Conservation (phyloP, 2,329 filamentous ascomycete genomes). For the Scedosporium apiospermum region DNA sequence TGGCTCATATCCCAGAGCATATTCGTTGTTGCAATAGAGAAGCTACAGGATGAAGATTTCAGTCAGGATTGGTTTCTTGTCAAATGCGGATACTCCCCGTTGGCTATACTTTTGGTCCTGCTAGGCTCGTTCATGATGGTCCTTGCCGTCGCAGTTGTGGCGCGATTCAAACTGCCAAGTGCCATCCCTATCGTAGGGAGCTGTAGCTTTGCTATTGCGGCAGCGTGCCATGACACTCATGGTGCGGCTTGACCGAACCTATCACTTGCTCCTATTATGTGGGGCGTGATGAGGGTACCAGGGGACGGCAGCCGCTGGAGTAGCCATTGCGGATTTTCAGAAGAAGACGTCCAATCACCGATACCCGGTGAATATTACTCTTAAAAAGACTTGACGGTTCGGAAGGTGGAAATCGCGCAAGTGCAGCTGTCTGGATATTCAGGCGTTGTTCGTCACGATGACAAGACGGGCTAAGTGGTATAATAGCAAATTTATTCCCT, state of each 20-base stretch:
- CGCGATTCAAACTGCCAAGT: neutral
- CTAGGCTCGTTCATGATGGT: neutral
- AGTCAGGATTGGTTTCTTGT: neutral
- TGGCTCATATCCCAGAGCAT: slow-evolving; percentile 39
- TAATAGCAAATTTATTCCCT: too few relatives aligned
- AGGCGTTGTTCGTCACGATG: too few relatives aligned
- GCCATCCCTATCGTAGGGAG: neutral
- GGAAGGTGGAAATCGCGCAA: too few relatives aligned
- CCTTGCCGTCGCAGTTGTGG: neutral
- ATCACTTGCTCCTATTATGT: neutral
- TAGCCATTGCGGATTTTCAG: neutral
- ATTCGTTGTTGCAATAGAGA: slow-evolving; percentile 28
- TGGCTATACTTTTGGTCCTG: neutral
- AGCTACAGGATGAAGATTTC: neutral
- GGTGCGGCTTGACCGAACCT: neutral
- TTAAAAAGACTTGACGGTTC: neutral
- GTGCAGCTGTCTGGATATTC: too few relatives aligned
- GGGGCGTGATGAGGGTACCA: neutral
- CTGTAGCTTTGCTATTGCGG: neutral
- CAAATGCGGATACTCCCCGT: neutral
- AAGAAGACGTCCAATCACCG: neutral
- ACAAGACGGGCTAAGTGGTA: too few relatives aligned
- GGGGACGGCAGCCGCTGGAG: neutral
- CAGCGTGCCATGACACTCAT: neutral
- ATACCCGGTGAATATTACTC: neutral